Percentiles rank a stretch among this genome's conserved stretches.
These are phyloP conservation scores for Ophidiomyces ophidiicola DNA, from an alignment of 2,329 filamentous ascomycete species.

Conservation along the genomic window DNA sequence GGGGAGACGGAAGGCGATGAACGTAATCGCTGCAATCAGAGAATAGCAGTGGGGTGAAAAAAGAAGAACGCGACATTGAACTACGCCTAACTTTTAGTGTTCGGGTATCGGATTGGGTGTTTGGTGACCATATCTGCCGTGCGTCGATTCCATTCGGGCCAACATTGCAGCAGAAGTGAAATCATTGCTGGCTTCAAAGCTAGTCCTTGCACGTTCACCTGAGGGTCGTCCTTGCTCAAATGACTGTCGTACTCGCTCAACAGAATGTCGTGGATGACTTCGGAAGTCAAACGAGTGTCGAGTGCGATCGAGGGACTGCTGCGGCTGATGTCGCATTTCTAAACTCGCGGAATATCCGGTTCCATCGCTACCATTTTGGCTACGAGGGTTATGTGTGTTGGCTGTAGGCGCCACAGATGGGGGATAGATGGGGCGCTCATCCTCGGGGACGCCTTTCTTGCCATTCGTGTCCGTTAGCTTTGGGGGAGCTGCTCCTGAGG, in stretches of 20 bases:
- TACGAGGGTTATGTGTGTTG: constrained; percentile 65
- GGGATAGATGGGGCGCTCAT: constrained; percentile 83
- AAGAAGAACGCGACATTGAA: neutral
- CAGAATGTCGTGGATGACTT: constrained; percentile 45
- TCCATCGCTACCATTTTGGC: constrained; percentile 85
- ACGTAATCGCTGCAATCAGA: neutral
- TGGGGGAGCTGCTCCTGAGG: constrained; percentile 36
- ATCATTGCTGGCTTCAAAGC: constrained; percentile 77
- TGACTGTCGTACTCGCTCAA: constrained; percentile 64
- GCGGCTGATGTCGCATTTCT: constrained; percentile 37
- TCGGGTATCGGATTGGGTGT: constrained; percentile 10
- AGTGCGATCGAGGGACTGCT: constrained; percentile 46
- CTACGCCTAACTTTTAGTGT: constrained; percentile 8
- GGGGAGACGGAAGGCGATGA: neutral
- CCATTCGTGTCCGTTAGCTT: constrained; percentile 44
- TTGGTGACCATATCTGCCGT: constrained; percentile 20
- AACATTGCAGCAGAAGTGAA: constrained; percentile 84
- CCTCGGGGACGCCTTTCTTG: constrained; percentile 63
- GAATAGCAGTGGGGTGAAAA: neutral
- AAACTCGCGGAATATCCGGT: constrained; percentile 64
- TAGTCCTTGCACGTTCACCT: constrained; percentile 72
- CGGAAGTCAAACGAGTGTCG: constrained; percentile 47
- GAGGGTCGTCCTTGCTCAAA: constrained; percentile 77
- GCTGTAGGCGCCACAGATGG: constrained; percentile 70
- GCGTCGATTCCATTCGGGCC: constrained; percentile 55